Percentiles rank a stretch among this genome's conserved stretches.
Conservation (phyloP, 2,329 filamentous ascomycete genomes). For the Zalaria sp. region DNA sequence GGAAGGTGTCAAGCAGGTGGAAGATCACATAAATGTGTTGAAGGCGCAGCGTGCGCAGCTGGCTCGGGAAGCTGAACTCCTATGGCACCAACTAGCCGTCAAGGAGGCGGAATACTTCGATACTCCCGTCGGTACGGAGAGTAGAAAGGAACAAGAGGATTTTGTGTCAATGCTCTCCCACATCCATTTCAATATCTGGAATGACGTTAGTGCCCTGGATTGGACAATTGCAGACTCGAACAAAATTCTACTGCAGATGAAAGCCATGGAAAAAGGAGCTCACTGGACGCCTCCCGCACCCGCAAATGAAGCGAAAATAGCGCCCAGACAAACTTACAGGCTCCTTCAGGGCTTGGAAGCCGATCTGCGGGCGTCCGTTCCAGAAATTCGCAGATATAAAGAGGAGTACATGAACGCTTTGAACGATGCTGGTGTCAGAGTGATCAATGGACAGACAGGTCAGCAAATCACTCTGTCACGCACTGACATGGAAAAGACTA, state of each 20-base stretch:
- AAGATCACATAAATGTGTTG: conserved; percentile 6
- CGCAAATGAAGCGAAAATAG: neutral
- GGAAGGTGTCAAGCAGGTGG: conserved; percentile 3
- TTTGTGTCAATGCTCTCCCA: conserved; percentile 3
- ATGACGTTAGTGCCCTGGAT: conserved; percentile 6
- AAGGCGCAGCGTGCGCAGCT: conserved; percentile 1
- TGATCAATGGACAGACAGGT: conserved; percentile 3
- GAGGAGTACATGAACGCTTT: conserved; percentile 1
- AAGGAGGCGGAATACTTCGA: conserved; percentile 7
- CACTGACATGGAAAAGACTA: neutral
- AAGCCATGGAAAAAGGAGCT: conserved; percentile 3
- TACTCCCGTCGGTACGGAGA: conserved; percentile 1
- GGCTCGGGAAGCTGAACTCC: conserved; percentile 7
- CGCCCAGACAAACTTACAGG: conserved; percentile 1
- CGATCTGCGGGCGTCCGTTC: conserved; percentile 2
- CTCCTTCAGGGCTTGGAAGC: conserved; percentile 4
- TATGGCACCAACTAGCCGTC: conserved; percentile 8
- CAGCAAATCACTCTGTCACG: conserved; percentile 1
- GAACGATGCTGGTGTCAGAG: conserved; percentile 1
- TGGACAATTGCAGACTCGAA: conserved; percentile 12
- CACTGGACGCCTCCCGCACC: conserved; percentile 5
- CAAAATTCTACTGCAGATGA: conserved; percentile 9
- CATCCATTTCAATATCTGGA: conserved; percentile 8
- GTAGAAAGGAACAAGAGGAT: conserved; percentile 2
- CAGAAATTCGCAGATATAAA: conserved; percentile 1